A percentile compares a stretch with the other conserved stretches of the same genome.
Conservation (phyloP, 495 filamentous ascomycete species). For the Barbatosphaeria neglecta region DNA sequence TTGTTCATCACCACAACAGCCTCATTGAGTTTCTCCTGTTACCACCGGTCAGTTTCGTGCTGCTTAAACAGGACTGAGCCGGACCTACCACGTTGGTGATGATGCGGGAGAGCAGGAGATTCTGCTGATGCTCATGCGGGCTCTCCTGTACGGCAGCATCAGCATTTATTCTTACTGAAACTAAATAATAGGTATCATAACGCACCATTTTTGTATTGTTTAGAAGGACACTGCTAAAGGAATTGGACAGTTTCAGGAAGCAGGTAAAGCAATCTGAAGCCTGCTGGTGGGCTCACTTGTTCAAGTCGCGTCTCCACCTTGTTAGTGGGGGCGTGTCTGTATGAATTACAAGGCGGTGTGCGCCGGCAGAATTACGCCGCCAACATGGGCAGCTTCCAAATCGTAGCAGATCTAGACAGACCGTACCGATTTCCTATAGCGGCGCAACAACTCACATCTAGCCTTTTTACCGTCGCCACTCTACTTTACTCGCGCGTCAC, state of each 20-base stretch:
- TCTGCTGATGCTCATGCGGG: constrained; percentile 96
- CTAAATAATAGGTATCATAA: too few species aligned
- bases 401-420: too few species aligned
- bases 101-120: constrained; percentile 81
- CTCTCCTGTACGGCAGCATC: constrained; percentile 71
- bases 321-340: too few species aligned
- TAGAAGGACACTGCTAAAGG: neutral
- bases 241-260: neutral
- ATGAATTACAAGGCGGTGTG: too few species aligned
- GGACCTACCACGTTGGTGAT: constrained; percentile 84
- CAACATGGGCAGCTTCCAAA: too few species aligned
- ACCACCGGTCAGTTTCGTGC: neutral
- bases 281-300: neutral
- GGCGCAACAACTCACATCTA: too few species aligned
- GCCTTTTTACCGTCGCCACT: too few species aligned
- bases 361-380: constrained; percentile 11
- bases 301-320: neutral
- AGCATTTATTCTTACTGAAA: too few species aligned
- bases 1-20: constrained; percentile 86
- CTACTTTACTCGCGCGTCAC: too few species aligned
- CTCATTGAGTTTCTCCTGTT: constrained; percentile 89
- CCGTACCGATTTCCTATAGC: too few species aligned
- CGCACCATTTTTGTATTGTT: constrained; percentile 11
- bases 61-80: neutral
- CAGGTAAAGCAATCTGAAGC: too few species aligned